Base-by-base conservation (phyloP, 169 alveolate genomes). In the Amoebophrya sp. region DNA sequence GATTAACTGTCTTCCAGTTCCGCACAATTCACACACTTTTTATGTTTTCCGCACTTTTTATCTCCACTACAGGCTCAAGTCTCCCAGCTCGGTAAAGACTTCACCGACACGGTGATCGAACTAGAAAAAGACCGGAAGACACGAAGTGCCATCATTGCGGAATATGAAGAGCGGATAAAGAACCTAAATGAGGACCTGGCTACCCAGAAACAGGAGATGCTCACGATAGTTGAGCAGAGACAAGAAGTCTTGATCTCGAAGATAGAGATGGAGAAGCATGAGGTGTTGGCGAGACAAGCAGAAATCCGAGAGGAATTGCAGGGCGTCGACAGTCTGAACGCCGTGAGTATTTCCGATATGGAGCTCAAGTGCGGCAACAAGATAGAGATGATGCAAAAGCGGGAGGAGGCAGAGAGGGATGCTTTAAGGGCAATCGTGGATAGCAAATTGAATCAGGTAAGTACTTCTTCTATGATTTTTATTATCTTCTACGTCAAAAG, bases 291-390 rank as follows among this genome's bases (percentile, higher is more conserved):
- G 39, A 6, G 26, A 18, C 36, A 12, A 36, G 83, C 83, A 1
- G 83, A 65, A 36, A 65, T 65, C 38, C 83, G 83, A 26, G 83
- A 65, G 83, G 83, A 65, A 36, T 36, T 65, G 33, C 83, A 65
- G 26, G 83, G 83, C 36, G 83, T 65, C 38, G 83, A 65, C 83
- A 65, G 83, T 26, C 83, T 65, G 83, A 65, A 65, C 83, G 83
- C 83, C 33, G 83, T 65, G 2, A 26, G 39, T 29, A 65, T 65
- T 26, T 65, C 83, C 33, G 83, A 65, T 36, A 65, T 65, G 2
- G 83, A 65, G 33, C 26, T 65, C 38, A 65, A 65, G n/a, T 26
- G 39, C 12, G n/a, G 18, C 38, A 65, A 65, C 83, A 65, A 65
- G 39, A 1, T 65, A 36, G 83, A 65, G 33, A 29, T 65, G 83